Evolutionary conservation across 768 basidiomycete genomes (phyloP), one percentile per base, ranked within the genome.

Genomic region (Russula brevipes): DNA sequence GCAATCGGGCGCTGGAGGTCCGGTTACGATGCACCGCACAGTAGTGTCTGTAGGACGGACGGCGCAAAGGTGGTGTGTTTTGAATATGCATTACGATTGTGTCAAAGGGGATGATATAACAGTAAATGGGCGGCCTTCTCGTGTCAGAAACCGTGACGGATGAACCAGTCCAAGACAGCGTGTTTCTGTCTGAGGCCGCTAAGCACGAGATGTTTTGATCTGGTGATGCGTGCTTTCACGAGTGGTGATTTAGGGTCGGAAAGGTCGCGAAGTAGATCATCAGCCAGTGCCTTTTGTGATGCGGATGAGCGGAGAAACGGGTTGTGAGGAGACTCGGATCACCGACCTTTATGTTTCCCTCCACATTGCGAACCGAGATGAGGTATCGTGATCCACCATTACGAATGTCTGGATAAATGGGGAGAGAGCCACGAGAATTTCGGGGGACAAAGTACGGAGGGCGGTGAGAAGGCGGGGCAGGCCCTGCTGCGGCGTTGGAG

Each of bases 331-430:
- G 38, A 24, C 24, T 4, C 4, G 63, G 58, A 55, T 63, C 51
- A 77, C 81, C 66, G 70, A 88, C 89, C 60, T 78, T 73, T 63
- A 76, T 69, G 65, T 82, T 79, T 19, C 89, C 90, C 61, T 89
- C 79, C 9, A 92, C 77, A 73, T 90, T 87, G 57, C 85, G 81
- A 61, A 92, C 78, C 50, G 81, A 78, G 49, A 87, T 73, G 41
- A 82, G 75, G 64, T 83, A 76, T 59, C 83, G 81, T 4, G 84
- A 81, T 62, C 86, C 82, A 36, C 75, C 82, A 71, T 87, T 89
- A 65, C 86, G 84, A 50, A 88, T 71, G 71, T 91, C 87, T 35
- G 86, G 82, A 72, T 90, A 90, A 31, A 92, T 87, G 49, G 89
- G 89, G 36, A 91, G 78, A 53, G 81, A 81, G 38, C 87, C 86